Conservation (phyloP, 805 yeast species). For the Sungouiozyma ichnusensis region DNA sequence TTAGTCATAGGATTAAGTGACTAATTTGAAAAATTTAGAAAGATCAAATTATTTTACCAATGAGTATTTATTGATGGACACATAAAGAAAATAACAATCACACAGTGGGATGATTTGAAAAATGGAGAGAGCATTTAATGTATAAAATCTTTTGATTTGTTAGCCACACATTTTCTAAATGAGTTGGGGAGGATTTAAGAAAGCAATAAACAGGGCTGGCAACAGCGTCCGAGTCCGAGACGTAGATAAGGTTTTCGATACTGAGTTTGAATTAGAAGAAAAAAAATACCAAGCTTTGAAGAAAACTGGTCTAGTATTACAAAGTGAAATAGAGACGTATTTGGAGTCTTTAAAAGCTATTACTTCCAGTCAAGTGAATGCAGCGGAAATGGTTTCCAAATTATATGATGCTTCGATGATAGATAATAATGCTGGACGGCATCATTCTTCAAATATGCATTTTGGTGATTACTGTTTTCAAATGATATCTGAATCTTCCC, state of each 20-base stretch:
- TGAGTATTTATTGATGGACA: neutral
- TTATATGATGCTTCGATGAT: conserved; percentile 64
- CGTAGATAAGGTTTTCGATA: conserved; percentile 65
- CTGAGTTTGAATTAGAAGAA: conserved; percentile 78
- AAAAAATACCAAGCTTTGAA: conserved; percentile 68
- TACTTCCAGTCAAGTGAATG: conserved; percentile 71
- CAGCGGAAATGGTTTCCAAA: conserved; percentile 70
- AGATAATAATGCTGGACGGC: conserved; percentile 35
- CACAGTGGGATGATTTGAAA: no score
- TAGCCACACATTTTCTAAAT: conserved; percentile 27
- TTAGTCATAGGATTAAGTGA: neutral
- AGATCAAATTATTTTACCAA: neutral
- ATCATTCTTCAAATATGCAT: conserved; percentile 26
- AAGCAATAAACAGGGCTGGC: conserved; percentile 90
- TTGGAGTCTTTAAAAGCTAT: conserved; percentile 70
- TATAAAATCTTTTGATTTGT: no score
- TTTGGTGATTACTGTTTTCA: conserved; percentile 60
- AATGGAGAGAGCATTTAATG: no score
- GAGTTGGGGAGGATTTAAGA: conserved; percentile 97
- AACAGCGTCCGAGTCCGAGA: conserved; percentile 50
- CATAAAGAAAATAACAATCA: no score
- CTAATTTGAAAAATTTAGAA: neutral
- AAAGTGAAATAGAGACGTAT: conserved; percentile 67
- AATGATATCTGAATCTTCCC: conserved; percentile 63
- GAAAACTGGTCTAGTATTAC: conserved; percentile 56